These are phyloP conservation scores for Eucalyptus curtisii DNA, from an alignment of 345 rosid species.

Conservation along the genomic window DNA sequence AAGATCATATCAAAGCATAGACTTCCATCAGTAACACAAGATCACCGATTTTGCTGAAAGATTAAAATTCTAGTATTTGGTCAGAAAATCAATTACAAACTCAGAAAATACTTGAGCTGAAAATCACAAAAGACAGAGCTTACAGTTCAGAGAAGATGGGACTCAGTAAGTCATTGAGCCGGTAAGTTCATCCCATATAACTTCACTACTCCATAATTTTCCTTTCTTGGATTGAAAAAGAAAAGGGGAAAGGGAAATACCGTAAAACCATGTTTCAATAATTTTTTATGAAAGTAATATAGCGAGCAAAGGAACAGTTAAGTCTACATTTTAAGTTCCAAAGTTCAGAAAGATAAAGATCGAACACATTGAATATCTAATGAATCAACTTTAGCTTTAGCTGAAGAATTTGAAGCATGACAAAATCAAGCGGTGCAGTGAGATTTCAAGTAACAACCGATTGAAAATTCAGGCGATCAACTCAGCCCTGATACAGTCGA, in stretches of 20 bases:
- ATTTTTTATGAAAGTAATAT: background rate
- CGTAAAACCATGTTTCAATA: background rate
- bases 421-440: background rate
- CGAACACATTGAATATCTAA: background rate
- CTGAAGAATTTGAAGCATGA: background rate
- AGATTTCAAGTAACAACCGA: background rate
- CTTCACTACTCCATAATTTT: background rate
- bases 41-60: background rate
- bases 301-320: background rate
- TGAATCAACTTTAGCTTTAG: background rate
- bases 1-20: background rate
- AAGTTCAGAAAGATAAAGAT: background rate
- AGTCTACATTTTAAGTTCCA: background rate
- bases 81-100: background rate
- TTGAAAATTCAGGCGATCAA: background rate
- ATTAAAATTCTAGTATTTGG: background rate
- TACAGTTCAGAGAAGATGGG: background rate
- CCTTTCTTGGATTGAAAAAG: background rate
- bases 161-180: background rate
- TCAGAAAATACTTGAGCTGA: background rate
- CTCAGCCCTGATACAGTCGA: background rate
- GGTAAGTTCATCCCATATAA: background rate
- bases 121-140: background rate
- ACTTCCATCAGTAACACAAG: background rate
- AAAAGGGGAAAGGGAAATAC: background rate